Conservation (phyloP, 2,329 filamentous ascomycete genomes). For the Venturia aucupariae region DNA sequence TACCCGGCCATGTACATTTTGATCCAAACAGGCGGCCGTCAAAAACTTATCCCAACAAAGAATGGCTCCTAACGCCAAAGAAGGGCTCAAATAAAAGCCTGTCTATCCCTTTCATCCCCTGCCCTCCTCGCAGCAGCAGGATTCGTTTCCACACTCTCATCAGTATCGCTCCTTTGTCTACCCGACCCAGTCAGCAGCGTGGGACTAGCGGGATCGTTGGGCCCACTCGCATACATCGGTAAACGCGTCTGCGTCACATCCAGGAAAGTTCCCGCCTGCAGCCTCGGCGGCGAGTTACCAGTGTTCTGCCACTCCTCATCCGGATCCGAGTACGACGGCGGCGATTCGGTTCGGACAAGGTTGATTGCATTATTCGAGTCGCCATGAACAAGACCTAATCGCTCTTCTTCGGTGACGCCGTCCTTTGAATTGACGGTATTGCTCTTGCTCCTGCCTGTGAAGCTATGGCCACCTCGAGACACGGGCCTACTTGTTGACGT, state of each 20-base stretch:
- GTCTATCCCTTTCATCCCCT: conserved; percentile 1
- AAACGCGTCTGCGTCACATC: conserved; percentile 10
- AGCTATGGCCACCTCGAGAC: conserved; percentile 23
- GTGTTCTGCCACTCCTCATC: conserved; percentile 14
- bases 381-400: conserved; percentile 71
- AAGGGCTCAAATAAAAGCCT: not conserved
- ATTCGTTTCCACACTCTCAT: not conserved
- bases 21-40: too few species aligned
- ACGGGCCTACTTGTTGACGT: conserved; percentile 23
- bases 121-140: not conserved
- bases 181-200: not conserved
- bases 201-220: not conserved
- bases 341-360: not conserved
- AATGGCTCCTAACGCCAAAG: not conserved
- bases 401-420: conserved; percentile 70
- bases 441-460: conserved; percentile 22
- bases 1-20: too few species aligned
- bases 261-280: not conserved
- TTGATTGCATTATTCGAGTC: conserved; percentile 38
- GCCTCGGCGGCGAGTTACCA: not conserved
- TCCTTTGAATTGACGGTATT: conserved; percentile 33
- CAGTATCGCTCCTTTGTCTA: not conserved
- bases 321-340: conserved; percentile 11
- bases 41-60: not conserved
- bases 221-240: conserved; percentile 6